Percentiles rank a stretch among this genome's conserved stretches.
These are phyloP conservation scores for Chloranthus sessilifolius DNA, from an alignment of 164 flowering plant species.

Conservation along the genomic window DNA sequence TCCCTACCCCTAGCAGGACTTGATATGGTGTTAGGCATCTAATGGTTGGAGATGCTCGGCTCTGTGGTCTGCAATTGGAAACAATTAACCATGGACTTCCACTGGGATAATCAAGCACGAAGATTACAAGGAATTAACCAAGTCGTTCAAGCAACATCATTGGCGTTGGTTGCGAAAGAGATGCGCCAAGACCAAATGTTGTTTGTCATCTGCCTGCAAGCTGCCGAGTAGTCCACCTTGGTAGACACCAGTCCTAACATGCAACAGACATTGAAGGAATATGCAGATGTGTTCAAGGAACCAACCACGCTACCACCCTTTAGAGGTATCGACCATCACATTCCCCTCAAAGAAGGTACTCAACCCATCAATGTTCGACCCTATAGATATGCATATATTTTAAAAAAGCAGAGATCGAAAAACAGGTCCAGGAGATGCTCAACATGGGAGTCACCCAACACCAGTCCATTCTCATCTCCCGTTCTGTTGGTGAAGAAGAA, in stretches of 20 bases:
- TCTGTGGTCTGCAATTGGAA: too few relatives aligned
- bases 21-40: too few relatives aligned
- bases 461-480: not conserved
- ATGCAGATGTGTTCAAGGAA: not conserved
- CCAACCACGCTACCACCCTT: not conserved
- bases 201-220: slow-evolving; percentile 2
- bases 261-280: not conserved
- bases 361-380: not conserved
- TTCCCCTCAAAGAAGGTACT: not conserved
- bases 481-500: not conserved
- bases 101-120: too few relatives aligned
- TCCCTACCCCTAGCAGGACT: too few relatives aligned
- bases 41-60: too few relatives aligned
- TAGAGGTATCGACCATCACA: not conserved
- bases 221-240: not conserved
- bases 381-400: not conserved
- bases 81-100: too few relatives aligned
- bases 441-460: not conserved
- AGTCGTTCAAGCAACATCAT: not conserved
- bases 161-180: not conserved
- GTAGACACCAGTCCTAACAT: not conserved
- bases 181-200: not conserved
- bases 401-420: not conserved
- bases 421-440: not conserved
- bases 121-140: too few relatives aligned